Base-by-base conservation (phyloP, 164 flowering plant genomes). In the Chimonanthus praecox region DNA sequence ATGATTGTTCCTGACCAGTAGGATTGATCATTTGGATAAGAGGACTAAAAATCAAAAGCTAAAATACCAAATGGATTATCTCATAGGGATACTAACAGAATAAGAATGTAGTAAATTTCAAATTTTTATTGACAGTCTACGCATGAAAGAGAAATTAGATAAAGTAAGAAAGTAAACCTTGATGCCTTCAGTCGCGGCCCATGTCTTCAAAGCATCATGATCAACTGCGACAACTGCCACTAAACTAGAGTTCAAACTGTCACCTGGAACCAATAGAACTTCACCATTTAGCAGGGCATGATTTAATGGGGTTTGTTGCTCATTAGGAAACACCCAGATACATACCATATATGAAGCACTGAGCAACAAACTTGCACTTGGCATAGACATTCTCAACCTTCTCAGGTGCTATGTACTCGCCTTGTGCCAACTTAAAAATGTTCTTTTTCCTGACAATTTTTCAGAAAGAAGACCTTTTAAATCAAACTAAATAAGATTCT, bases 401-500 rank as follows among this genome's bases (percentile, higher is more conserved):
- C 85, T 95, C 99, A 6, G 99, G 96, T 69, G 98, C 97, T 69
- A 95, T 85, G 79, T 95, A 92, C 82, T 95, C 99, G 49, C 99
- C 99, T 73, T 92, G 99, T n/a, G 99, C 96, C 83, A 95, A 80
- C 83, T 95, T 95, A 75, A 92, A 95, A 43, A 95, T 92, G 82
- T 95, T 95, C 88, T 92, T 95, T 86, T 92, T 92, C 86, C 98
- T 95, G 88, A 63, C 54, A 84, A 70, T 44, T 64, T 11, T 63
- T 54, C 60, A 54, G n/a, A 13, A n/a, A n/a, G 60, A 54, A 54
- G 11, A 13, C n/a, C 4, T 54, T 54, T 54, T 54, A 10, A 54
- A 54, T 54, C 16, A 54, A 54, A 54, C 4, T 13, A 13, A 54
- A 5, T 11, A 4, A 10, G 60, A 54, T 54, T 54, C 60, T 11